Evolutionary conservation across 2,329 filamentous ascomycete species (phyloP).

Genomic region (Fusarium secorum): DNA sequence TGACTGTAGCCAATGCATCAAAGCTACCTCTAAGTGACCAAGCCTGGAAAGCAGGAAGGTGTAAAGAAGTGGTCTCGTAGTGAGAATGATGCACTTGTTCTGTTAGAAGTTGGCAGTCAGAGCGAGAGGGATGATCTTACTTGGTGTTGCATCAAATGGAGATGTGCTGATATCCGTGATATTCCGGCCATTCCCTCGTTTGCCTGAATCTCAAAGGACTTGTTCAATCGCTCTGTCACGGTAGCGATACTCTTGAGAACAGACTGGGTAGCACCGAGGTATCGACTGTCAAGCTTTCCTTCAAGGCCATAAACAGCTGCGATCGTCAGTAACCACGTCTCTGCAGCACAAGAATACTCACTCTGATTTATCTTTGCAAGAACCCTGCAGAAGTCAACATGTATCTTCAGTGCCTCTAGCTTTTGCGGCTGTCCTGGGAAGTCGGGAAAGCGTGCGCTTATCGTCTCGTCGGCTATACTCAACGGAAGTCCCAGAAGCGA

Average conservation of each 20-base stretch:
- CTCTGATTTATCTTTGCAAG: constrained; percentile 35
- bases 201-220: constrained; percentile 25
- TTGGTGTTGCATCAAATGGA: constrained; percentile 35
- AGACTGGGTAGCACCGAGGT: constrained; percentile 24
- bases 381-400: constrained; percentile 22
- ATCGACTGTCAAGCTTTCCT: constrained; percentile 36
- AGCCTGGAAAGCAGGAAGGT: constrained; percentile 32
- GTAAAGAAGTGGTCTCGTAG: constrained; percentile 31
- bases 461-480: constrained; percentile 25
- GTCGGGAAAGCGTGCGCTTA: constrained; percentile 25
- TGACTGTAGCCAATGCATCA: constrained; percentile 35
- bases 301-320: constrained; percentile 35
- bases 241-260: constrained; percentile 34
- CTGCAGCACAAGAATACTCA: background rate
- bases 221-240: constrained; percentile 28
- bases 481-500: constrained; percentile 31
- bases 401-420: constrained; percentile 18
- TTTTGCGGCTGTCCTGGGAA: constrained; percentile 12
- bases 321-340: background rate
- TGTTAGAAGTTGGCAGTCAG: background rate
- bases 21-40: constrained; percentile 25
- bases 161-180: constrained; percentile 28
- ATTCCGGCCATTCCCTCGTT: constrained; percentile 23
- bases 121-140: background rate
- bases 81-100: constrained; percentile 30